Base-by-base conservation (phyloP, 345 rosid genomes). In the Passiflora organensis region DNA sequence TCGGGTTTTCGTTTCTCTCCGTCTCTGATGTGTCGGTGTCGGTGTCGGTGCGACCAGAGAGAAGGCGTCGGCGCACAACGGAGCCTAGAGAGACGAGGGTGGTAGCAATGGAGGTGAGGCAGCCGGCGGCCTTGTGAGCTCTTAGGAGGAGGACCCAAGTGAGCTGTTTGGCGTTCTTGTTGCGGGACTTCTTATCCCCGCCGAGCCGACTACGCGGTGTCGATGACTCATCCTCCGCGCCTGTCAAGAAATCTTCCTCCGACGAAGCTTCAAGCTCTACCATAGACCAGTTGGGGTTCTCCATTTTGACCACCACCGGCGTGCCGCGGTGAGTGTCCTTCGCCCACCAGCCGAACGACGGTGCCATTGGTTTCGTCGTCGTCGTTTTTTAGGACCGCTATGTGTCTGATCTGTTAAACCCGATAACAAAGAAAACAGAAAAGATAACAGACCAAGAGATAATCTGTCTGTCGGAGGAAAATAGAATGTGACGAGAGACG, bases 241-340 rank as follows among this genome's bases (percentile, higher is more conserved):
- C 2, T 76, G 60, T 63, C 38, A 85, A 55, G 63, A 91, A 86
- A 71, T 91, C 96, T 13, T 86, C 89, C 22, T 84, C 85, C 0
- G 87, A 70, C 0, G 95, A 89, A 24, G 79, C 82, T 55, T 91
- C 87, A 1, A 91, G 82, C 72, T 91, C 96, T 14, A 84, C 84
- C 95, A 91, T 89, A 21, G 96, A 89, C 99, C 99, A 91, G 73
- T 89, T 91, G 2, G 99, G 99, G 68, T 91, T 89, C 64, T 91
- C 95, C 96, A 91, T 89, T 69, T 88, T 91, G 34, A 91, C 87
- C n/a, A 91, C 95, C 2, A 91, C 99, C 23, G 99, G 91, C 1
- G 99, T 91, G 3, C 99, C 96, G 68, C 77, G 78, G 55, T 81
- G 91, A 28, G 61, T 76, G 47, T 79, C 85, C 64, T 79, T 82